These are phyloP conservation scores for Musa schizocarpa DNA, from an alignment of 176 grass and related monocot species.

Conservation along the genomic window DNA sequence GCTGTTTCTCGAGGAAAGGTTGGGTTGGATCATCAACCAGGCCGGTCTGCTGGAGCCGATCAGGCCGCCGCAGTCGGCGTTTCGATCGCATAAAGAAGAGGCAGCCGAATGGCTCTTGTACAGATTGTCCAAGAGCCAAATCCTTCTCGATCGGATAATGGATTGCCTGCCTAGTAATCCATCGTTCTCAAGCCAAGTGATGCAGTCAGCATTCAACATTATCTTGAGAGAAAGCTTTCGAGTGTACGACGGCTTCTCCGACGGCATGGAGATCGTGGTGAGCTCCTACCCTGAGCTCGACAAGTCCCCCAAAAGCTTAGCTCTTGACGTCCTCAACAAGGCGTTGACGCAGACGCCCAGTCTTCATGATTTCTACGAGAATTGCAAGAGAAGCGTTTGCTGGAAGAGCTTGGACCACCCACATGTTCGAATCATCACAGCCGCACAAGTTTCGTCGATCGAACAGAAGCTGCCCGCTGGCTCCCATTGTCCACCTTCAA, in stretches of 20 bases:
- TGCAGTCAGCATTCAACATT: conserved; percentile 55
- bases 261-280: conserved; percentile 37
- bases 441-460: conserved; percentile 28
- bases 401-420: conserved; percentile 67
- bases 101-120: conserved; percentile 29
- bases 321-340: conserved; percentile 56
- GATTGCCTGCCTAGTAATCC: conserved; percentile 48
- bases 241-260: conserved; percentile 57
- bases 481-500: not conserved
- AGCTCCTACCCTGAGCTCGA: conserved; percentile 13
- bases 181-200: conserved; percentile 16
- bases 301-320: conserved; percentile 28
- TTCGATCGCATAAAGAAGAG: conserved; percentile 18
- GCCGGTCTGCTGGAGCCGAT: conserved; percentile 69
- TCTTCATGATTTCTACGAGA: conserved; percentile 81
- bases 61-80: not conserved
- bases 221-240: conserved; percentile 86
- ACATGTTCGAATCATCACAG: conserved; percentile 58
- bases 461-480: conserved; percentile 14
- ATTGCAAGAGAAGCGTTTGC: conserved; percentile 48
- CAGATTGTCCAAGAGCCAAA: conserved; percentile 60
- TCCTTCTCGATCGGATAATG: conserved; percentile 66
- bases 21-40: conserved; percentile 71
- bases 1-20: conserved; percentile 72
- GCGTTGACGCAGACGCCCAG: conserved; percentile 50